Percentiles rank a stretch among this genome's conserved stretches.
phyloP scores from a whole-genome alignment of 306 rosid species.

The Trifolium dubium region DNA sequence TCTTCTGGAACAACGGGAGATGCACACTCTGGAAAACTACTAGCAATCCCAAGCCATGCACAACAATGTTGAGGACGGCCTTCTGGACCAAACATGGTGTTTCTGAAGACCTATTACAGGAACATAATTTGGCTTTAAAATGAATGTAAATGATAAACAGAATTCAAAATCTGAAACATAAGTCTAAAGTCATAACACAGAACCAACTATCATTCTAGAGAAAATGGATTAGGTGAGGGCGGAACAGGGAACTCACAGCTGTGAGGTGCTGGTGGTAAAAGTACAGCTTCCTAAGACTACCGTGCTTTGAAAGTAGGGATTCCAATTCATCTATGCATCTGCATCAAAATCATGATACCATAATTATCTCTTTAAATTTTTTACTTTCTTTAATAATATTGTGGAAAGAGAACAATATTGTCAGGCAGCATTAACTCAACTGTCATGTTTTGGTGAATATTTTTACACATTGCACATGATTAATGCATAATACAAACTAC shows the following conservation, averaged over 20 bases:
- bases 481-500: constrained; percentile 18
- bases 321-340: constrained; percentile 98
- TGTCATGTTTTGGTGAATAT: constrained; percentile 14
- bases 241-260: constrained; percentile 61
- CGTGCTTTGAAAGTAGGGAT: constrained; percentile 86
- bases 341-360: constrained; percentile 44
- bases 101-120: constrained; percentile 79
- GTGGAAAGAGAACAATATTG: constrained; percentile 11
- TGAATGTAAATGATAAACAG: constrained; percentile 34
- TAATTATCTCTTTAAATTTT: constrained; percentile 27
- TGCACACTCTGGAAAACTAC: constrained; percentile 98
- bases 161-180: constrained; percentile 38
- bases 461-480: not conserved
- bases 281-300: constrained; percentile 89
- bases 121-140: constrained; percentile 43
- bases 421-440: constrained; percentile 12
- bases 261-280: constrained; percentile 97
- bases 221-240: constrained; percentile 19
- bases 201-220: constrained; percentile 24
- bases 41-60: constrained; percentile 99
- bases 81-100: constrained; percentile 99
- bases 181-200: constrained; percentile 23
- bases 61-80: constrained; percentile 99
- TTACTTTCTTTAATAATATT: not conserved
- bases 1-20: constrained; percentile 93